A percentile compares a stretch with the other conserved stretches of the same genome.
These are phyloP conservation scores for Zygotorulaspora mrakii DNA, from an alignment of 1,139 yeast species.

Conservation along the genomic window DNA sequence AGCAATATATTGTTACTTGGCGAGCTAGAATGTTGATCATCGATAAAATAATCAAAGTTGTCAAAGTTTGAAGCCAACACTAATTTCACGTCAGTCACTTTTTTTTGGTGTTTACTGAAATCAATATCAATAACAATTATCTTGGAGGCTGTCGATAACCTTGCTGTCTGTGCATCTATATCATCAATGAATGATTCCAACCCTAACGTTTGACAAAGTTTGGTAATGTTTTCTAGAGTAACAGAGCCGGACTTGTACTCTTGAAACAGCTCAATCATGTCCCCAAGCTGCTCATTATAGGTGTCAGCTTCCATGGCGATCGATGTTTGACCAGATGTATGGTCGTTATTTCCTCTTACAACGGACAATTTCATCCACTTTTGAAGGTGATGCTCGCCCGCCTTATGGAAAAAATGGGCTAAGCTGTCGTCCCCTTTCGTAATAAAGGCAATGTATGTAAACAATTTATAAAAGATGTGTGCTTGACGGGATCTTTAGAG, in stretches of 20 bases:
- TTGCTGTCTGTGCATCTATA: slow-evolving; percentile 25
- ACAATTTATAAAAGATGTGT: no score
- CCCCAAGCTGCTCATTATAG: slow-evolving; percentile 28
- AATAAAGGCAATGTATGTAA: no score
- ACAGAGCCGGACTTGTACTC: slow-evolving; percentile 37
- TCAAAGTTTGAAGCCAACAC: slow-evolving; percentile 38
- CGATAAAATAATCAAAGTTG: slow-evolving; percentile 34
- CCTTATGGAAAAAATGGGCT: background rate
- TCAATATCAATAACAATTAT: slow-evolving; percentile 39
- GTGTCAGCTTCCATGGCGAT: slow-evolving; percentile 27
- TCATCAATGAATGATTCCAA: slow-evolving; percentile 37
- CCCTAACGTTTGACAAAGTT: slow-evolving; percentile 36
- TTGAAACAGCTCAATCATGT: slow-evolving; percentile 32
- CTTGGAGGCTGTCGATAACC: slow-evolving; percentile 38
- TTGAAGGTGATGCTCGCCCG: background rate
- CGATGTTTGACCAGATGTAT: no score
- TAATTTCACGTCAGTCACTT: slow-evolving; percentile 35
- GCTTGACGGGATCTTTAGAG: no score
- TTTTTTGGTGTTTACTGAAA: slow-evolving; percentile 27
- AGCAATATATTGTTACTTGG: slow-evolving; percentile 29
- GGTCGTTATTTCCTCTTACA: background rate
- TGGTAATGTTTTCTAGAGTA: slow-evolving; percentile 35
- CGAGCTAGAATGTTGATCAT: slow-evolving; percentile 9
- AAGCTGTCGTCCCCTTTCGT: no score
- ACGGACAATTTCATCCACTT: background rate